phyloP scores from a whole-genome alignment of 2,329 filamentous ascomycete genomes.

The Gaeumannomyces tritici region DNA sequence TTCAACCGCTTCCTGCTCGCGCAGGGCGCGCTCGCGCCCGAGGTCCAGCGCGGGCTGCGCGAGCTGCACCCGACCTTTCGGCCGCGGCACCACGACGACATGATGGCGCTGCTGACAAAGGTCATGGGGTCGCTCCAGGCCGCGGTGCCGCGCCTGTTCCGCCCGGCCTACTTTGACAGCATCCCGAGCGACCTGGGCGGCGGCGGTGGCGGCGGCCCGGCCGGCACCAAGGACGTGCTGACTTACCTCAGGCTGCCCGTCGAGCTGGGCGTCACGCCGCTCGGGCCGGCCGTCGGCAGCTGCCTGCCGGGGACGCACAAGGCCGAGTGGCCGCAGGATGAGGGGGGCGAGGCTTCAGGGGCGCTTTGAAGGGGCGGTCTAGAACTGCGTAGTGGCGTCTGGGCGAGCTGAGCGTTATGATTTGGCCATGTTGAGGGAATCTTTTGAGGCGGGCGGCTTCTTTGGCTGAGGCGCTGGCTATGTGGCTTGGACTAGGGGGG shows the following conservation, averaged over 20 bases:
- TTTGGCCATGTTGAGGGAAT: too few species aligned
- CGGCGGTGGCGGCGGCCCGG: too few species aligned
- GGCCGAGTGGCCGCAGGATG: not conserved
- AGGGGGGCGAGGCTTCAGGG: not conserved
- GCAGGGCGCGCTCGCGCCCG: constrained; percentile 43
- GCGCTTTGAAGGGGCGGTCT: too few species aligned
- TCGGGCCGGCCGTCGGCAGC: not conserved
- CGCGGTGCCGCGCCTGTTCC: not conserved
- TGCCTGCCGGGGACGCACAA: not conserved
- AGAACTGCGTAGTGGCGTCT: not conserved
- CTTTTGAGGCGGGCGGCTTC: too few species aligned
- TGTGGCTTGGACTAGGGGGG: too few species aligned
- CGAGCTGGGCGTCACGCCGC: not conserved
- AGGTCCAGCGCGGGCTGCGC: constrained; percentile 42
- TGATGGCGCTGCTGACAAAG: not conserved
- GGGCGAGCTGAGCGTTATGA: too few species aligned
- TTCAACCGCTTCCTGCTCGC: constrained; percentile 59
- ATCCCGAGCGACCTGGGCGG: constrained; percentile 1
- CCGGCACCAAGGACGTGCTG: not conserved
- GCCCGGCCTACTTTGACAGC: not conserved
- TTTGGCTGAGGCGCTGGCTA: too few species aligned
- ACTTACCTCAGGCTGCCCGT: not conserved
- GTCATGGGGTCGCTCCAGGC: not conserved
- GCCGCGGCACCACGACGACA: constrained; percentile 2
- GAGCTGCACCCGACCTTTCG: constrained; percentile 5